Evolutionary conservation across 2,329 filamentous ascomycete species (phyloP).

Genomic region (Penicillium sp.): DNA sequence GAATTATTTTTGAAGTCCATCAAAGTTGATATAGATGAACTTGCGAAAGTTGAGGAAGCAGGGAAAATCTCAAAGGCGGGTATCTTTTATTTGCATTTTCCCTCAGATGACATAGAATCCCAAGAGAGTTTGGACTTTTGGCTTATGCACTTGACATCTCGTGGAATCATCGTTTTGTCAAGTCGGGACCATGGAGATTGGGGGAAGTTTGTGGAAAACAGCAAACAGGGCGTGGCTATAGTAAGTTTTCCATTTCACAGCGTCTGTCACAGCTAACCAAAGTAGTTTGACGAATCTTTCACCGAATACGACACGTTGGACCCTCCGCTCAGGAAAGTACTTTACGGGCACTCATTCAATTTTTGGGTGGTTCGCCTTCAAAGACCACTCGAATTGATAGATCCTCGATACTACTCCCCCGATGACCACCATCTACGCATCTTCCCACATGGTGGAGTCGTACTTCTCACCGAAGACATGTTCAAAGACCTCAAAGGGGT

Average conservation of each 20-base stretch:
- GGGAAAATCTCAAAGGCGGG: conserved; percentile 19
- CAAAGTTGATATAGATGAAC: conserved; percentile 28
- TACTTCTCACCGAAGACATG: conserved; percentile 43
- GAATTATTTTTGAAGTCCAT: conserved; percentile 16
- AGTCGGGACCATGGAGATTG: conserved; percentile 34
- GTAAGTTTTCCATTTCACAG: conserved; percentile 25
- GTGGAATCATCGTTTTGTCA: conserved; percentile 28
- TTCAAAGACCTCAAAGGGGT: conserved; percentile 29
- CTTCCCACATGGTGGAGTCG: conserved; percentile 37
- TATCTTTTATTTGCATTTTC: conserved; percentile 38
- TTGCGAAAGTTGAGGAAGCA: conserved; percentile 23
- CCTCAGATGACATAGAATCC: conserved; percentile 16
- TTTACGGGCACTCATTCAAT: conserved; percentile 26
- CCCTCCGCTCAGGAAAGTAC: conserved; percentile 20
- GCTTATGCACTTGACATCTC: conserved; percentile 25
- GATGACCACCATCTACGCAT: conserved; percentile 33
- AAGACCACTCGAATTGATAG: conserved; percentile 24
- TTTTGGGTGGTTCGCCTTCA: conserved; percentile 38
- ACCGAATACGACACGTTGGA: conserved; percentile 28
- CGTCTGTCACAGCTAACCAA: conserved; percentile 1
- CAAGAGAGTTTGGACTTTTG: conserved; percentile 28
- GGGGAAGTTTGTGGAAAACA: conserved; percentile 33
- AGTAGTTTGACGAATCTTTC: conserved; percentile 39
- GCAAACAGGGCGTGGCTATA: conserved; percentile 31
- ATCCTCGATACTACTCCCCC: conserved; percentile 7